Evolutionary conservation across 768 basidiomycete species (phyloP).

Genomic region (Agaricus subrufescens): DNA sequence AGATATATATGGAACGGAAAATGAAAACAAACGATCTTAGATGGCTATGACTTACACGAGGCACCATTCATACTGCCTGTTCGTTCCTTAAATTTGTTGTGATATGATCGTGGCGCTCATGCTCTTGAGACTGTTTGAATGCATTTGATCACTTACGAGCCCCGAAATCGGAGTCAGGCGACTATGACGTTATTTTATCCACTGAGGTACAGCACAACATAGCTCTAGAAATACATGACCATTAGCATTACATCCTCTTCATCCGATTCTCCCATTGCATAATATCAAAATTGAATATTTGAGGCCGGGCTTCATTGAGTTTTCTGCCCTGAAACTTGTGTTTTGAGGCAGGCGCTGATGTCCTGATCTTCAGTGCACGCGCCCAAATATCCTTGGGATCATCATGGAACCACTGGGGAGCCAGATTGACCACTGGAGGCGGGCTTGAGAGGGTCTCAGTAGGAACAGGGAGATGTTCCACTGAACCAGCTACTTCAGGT

Average conservation of each 20-base stretch:
- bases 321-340: conserved; percentile 4
- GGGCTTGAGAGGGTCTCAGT: background rate
- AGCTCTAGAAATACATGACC: background rate
- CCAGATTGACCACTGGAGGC: conserved; percentile 8
- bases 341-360: background rate
- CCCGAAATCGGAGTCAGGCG: too few species aligned
- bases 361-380: background rate
- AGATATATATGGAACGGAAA: background rate
- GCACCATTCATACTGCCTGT: too few species aligned
- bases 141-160: too few species aligned
- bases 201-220: too few species aligned
- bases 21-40: background rate
- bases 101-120: too few species aligned
- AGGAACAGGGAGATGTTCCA: background rate
- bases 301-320: background rate
- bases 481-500: background rate
- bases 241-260: background rate
- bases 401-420: conserved; percentile 15
- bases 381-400: conserved; percentile 2
- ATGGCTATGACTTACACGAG: too few species aligned
- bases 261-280: background rate
- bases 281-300: background rate
- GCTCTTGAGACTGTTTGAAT: too few species aligned
- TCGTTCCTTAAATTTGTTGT: too few species aligned
- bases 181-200: too few species aligned